phyloP scores from a whole-genome alignment of 371 early-diverging fungal genomes.

The Mortierella sp. region DNA sequence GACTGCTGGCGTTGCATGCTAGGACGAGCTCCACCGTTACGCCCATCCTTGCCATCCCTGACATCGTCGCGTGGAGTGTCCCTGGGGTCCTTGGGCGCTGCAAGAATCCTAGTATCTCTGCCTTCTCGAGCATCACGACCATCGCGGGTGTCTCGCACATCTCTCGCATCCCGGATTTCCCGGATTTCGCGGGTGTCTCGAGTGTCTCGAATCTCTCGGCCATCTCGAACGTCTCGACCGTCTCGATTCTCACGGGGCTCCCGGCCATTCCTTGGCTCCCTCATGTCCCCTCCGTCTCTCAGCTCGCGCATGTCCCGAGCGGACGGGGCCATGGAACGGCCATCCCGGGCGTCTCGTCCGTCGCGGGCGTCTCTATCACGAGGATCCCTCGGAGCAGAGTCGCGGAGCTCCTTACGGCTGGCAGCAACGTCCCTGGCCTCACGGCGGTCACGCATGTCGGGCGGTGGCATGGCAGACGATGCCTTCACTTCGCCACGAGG shows the following conservation, averaged over 20 bases:
- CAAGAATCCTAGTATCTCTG: constrained; percentile 3
- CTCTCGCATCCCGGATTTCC: constrained; percentile 7
- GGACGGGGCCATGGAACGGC: background rate
- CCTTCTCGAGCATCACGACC: constrained; percentile 23
- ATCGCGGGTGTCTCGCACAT: constrained; percentile 24
- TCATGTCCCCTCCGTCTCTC: constrained; percentile 6
- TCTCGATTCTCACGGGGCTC: constrained; percentile 16
- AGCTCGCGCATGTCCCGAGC: background rate
- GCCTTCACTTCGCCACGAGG: constrained; percentile 3
- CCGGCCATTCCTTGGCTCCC: constrained; percentile 7
- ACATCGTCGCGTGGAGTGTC: constrained; percentile 12
- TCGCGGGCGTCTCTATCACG: constrained; percentile 39
- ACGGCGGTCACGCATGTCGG: constrained; percentile 17
- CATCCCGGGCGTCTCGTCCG: constrained; percentile 31
- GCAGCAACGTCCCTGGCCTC: constrained; percentile 17
- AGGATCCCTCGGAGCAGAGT: constrained; percentile 48
- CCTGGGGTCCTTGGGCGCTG: constrained; percentile 25
- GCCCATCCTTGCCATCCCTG: constrained; percentile 9
- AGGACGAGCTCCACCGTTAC: constrained; percentile 3
- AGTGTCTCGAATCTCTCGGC: constrained; percentile 13
- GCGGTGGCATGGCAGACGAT: background rate
- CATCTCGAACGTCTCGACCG: constrained; percentile 13
- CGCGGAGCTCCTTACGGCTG: constrained; percentile 41
- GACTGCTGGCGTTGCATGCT: background rate
- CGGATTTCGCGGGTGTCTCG: constrained; percentile 25